A percentile compares a stretch with the other conserved stretches of the same genome.
These are phyloP conservation scores for Penicillium sp. DNA, from an alignment of 2,329 filamentous ascomycete genomes.

Conservation along the genomic window DNA sequence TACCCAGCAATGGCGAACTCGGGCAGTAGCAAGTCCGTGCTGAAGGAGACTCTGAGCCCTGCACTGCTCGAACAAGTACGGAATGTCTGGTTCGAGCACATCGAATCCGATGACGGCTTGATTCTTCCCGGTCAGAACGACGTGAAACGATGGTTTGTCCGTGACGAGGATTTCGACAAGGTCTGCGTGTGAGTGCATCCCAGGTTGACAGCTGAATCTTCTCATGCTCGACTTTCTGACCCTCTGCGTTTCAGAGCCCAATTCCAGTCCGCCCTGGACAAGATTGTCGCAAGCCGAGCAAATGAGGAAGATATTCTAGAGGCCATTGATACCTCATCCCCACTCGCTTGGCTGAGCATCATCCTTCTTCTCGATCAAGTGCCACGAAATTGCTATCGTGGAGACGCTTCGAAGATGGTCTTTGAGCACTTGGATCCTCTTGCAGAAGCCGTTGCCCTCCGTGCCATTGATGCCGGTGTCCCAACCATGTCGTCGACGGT, in stretches of 20 bases:
- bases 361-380: conserved; percentile 59
- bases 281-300: conserved; percentile 11
- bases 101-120: conserved; percentile 11
- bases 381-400: conserved; percentile 56
- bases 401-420: conserved; percentile 39
- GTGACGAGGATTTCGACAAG: conserved; percentile 15
- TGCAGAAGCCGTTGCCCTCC: conserved; percentile 40
- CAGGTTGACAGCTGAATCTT: not conserved
- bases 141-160: conserved; percentile 18
- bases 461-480: conserved; percentile 33
- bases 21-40: not conserved
- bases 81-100: conserved; percentile 22
- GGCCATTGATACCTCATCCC: conserved; percentile 9
- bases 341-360: conserved; percentile 40
- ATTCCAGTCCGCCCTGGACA: conserved; percentile 17
- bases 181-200: conserved; percentile 13
- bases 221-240: not conserved
- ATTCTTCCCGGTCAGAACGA: conserved; percentile 15
- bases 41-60: conserved; percentile 15
- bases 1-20: conserved; percentile 8
- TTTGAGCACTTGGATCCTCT: conserved; percentile 55
- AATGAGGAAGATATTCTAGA: conserved; percentile 13
- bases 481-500: conserved; percentile 24
- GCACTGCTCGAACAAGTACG: conserved; percentile 15
- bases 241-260: conserved; percentile 6